Base-by-base conservation (phyloP, 2,329 filamentous ascomycete species). In the Pseudogymnoascus verrucosus region DNA sequence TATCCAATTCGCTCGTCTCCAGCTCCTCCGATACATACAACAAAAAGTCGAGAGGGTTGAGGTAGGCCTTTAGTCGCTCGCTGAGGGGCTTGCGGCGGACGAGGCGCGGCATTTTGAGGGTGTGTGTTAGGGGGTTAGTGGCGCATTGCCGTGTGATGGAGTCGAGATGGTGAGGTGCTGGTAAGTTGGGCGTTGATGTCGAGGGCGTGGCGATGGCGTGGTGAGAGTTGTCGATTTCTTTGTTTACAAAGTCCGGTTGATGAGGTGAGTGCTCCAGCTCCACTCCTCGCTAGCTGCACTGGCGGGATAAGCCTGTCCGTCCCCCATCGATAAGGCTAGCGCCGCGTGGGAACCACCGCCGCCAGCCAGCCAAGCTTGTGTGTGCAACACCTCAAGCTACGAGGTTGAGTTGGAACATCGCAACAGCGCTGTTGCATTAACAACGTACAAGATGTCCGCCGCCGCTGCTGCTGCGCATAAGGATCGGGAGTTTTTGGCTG, bases 401-500 rank as follows among this genome's bases (percentile, higher is more conserved):
- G 23, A 26, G 23, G 11, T n/a, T 28, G 4, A 57, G 23, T n/a
- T 23, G 40, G 23, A 26, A 5, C 19, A 44, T 3, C 1, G 40
- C 16, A 12, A 36, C 28, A 21, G 11, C 26, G 19, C n/a, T 11
- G 60, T 37, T 47, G 60, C 4, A 60, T 60, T 16, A 4, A 2
- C 51, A 59, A 34, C 4, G 0, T n/a, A 44, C 61, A 68, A 76
- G 51, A 89, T 89, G 44, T 51, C 44, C 85, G 82, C 86, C 71
- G 79, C 84, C 69, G 78, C 83, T 64, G 74, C 78, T 60, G 80
- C 85, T 66, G 79, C 82, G 69, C 88, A 82, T 76, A 88, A 92
- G 79, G 92, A 98, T 78, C 86, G 95, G 72, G 89, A 99, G 78
- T 96, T 99, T 75, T 86, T 99, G 65, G 95, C 95, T 68, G 93